These are phyloP conservation scores for Hemileccinum impolitum DNA, from an alignment of 768 basidiomycete species.

Conservation along the genomic window DNA sequence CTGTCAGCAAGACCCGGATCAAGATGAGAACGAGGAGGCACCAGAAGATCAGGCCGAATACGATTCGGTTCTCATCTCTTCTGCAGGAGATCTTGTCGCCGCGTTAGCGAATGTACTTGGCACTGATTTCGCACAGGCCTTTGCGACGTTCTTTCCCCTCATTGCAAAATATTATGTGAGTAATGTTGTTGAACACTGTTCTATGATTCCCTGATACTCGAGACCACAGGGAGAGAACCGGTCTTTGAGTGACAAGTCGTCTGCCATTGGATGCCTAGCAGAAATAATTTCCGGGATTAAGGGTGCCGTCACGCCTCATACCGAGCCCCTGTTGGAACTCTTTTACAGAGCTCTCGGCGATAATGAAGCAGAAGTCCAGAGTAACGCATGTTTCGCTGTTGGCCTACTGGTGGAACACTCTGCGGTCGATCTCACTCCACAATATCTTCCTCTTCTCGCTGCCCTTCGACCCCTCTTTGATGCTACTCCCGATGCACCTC, in stretches of 20 bases:
- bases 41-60: slow-evolving; percentile 93
- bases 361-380: slow-evolving; percentile 87
- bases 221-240: slow-evolving; percentile 70
- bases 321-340: slow-evolving; percentile 76
- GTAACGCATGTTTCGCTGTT: slow-evolving; percentile 92
- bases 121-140: slow-evolving; percentile 75
- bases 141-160: slow-evolving; percentile 82
- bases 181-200: slow-evolving; percentile 8
- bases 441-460: slow-evolving; percentile 74
- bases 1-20: slow-evolving; percentile 95
- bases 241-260: slow-evolving; percentile 87
- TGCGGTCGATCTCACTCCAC: slow-evolving; percentile 71
- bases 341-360: slow-evolving; percentile 83
- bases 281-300: slow-evolving; percentile 96
- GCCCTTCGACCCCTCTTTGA: slow-evolving; percentile 82
- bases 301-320: slow-evolving; percentile 77
- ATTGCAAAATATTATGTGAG: slow-evolving; percentile 91
- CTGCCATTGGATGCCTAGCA: slow-evolving; percentile 89
- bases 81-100: slow-evolving; percentile 92
- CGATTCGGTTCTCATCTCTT: slow-evolving; percentile 91
- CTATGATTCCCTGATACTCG: not conserved
- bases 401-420: slow-evolving; percentile 91
- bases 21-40: slow-evolving; percentile 81
- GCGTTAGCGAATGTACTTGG: slow-evolving; percentile 85
- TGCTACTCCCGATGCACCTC: slow-evolving; percentile 57